These are phyloP conservation scores for Coniochaeta prunicola DNA, from an alignment of 2,329 filamentous ascomycete genomes.

Conservation along the genomic window DNA sequence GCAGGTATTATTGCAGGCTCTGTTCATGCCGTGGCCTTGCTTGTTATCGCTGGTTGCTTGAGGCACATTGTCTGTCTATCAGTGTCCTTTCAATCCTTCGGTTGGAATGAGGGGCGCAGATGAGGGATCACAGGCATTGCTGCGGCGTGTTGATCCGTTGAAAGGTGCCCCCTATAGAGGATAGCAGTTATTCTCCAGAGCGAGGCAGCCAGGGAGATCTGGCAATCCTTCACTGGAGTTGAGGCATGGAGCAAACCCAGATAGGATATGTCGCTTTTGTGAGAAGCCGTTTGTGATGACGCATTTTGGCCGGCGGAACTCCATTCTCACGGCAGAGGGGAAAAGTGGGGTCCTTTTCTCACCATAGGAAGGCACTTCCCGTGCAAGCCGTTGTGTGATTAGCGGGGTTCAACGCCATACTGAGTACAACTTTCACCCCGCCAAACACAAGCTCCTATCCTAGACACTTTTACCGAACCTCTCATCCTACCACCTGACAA, in stretches of 20 bases:
- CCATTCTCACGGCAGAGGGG: not conserved
- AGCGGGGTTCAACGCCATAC: slow-evolving; percentile 6
- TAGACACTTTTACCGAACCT: not conserved
- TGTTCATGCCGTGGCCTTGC: too few relatives aligned
- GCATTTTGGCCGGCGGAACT: not conserved
- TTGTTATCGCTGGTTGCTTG: too few relatives aligned
- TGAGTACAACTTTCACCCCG: slow-evolving; percentile 6
- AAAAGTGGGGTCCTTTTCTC: too few relatives aligned
- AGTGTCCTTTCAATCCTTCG: too few relatives aligned
- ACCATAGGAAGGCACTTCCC: not conserved
- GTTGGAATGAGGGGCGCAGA: too few relatives aligned
- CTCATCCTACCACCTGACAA: not conserved
- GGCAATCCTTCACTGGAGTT: not conserved
- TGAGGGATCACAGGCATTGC: too few relatives aligned
- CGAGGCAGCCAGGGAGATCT: not conserved
- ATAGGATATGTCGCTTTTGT: not conserved
- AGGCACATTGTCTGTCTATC: too few relatives aligned
- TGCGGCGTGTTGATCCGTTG: too few relatives aligned
- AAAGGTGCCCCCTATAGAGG: too few relatives aligned
- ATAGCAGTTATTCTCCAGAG: too few relatives aligned
- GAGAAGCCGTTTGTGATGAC: not conserved
- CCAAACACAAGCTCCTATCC: slow-evolving; percentile 4
- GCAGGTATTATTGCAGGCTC: too few relatives aligned
- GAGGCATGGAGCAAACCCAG: not conserved
- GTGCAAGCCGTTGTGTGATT: not conserved